Base-by-base conservation (phyloP, 2,329 filamentous ascomycete genomes). In the Verruconis gallopava region DNA sequence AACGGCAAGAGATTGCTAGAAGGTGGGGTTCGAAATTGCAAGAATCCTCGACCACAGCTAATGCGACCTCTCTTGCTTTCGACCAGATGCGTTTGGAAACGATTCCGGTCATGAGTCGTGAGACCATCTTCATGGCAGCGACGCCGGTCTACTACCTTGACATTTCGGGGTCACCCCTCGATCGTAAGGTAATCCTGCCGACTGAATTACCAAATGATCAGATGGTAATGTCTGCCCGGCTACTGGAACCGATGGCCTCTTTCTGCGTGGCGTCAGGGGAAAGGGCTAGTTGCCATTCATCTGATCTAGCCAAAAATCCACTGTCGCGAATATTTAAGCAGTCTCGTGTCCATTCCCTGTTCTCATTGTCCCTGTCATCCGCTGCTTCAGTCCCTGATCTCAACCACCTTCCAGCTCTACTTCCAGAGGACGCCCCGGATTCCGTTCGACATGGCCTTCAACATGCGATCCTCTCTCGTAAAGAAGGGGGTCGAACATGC, bases 291-390 rank as follows among this genome's bases (percentile, higher is more conserved):
- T 18, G 34, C 9, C 34, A 37, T 37, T 15, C 9, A 11, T 18
- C 11, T 15, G 11, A 9, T 11, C 15, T 12, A 9, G 12, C 34
- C 15, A 11, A 38, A 21, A 42, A 22, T n/a, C n/a, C n/a, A n/a
- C n/a, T n/a, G n/a, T n/a, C n/a, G n/a, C n/a, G n/a, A 12, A 13
- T 6, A 40, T 12, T 17, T 12, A 25, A n/a, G 35, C 41, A 25
- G 21, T 18, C 6, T 22, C 15, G 19, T 19, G 50, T 50, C 4
- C 58, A 58, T 3, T 60, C 59, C 3, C 52, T 62, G 11, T 57
- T 61, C 40, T 58, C 61, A 38, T 49, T 60, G 5, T 50, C 54
- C 9, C 47, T 59, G 4, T 51, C 50, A n/a, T 39, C 48, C 3
- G 50, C 50, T 9, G 51, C 53, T 36, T 30, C 43, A 5, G 47